phyloP scores from a whole-genome alignment of 2,329 filamentous ascomycete genomes.

The Cladosporium austrohemisphaericum region DNA sequence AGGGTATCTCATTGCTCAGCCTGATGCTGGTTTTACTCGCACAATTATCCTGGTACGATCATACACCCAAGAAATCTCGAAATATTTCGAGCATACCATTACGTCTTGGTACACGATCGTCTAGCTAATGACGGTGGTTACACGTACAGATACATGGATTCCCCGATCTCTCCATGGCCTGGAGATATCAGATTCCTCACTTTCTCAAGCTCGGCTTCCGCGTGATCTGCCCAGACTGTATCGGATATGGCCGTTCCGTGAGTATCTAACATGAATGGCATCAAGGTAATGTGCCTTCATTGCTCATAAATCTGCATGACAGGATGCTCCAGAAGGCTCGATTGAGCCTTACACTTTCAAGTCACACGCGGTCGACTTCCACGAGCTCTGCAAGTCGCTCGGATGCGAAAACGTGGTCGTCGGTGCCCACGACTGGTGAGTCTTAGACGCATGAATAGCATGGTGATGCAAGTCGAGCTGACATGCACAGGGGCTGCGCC shows the following conservation, averaged over 20 bases:
- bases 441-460: background rate
- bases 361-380: conserved; percentile 69
- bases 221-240: conserved; percentile 79
- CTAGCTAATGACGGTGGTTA: too few species aligned
- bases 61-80: too few species aligned
- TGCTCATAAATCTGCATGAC: background rate
- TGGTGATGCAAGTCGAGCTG: background rate
- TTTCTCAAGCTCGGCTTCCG: conserved; percentile 68
- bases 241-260: conserved; percentile 69
- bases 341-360: conserved; percentile 66
- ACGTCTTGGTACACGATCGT: too few species aligned
- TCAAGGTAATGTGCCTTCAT: too few species aligned
- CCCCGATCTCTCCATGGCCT: conserved; percentile 71
- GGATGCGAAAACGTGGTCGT: conserved; percentile 59
- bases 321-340: conserved; percentile 43
- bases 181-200: conserved; percentile 82
- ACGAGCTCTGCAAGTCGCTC: conserved; percentile 59
- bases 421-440: conserved; percentile 92
- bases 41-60: conserved; percentile 1
- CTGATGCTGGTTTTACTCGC: conserved; percentile 1
- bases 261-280: background rate
- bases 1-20: conserved; percentile 4
- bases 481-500: conserved; percentile 38
- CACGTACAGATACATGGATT: conserved; percentile 67
- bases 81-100: too few species aligned